Base-by-base conservation (phyloP, 2,329 filamentous ascomycete genomes). In the Dothideomycetes sp. region DNA sequence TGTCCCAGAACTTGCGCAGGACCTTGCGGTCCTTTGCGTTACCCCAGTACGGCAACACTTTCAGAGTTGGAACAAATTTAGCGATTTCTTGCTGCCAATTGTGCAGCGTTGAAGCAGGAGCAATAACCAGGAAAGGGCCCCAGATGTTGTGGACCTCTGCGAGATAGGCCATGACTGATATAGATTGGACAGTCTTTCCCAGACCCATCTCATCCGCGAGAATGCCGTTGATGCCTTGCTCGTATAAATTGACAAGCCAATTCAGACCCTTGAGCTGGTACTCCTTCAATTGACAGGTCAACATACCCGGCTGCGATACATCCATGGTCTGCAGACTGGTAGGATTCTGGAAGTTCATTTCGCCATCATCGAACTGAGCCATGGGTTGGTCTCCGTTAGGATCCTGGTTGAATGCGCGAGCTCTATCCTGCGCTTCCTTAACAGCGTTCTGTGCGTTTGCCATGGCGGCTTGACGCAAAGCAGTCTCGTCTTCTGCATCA, bases 341-440 rank as follows among this genome's bases (percentile, higher is more conserved):
- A 0, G 91, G 91, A 59, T 98, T 96, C 66, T 98, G 91, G 71
- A 98, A 98, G 67, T 98, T 98, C 83, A 98, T 85, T 65, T 98
- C 91, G 53, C 88, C 89, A 55, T 95, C 88, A 45, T 95, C 87
- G 50, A 91, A 83, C 61, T 83, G 78, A 44, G 76, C 77, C 55
- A 79, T 76, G 38, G 77, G 69, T 68, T 31, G 78, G 8, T 72
- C 71, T 17, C 31, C 32, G n/a, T 42, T 42, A 2, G 39, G 32
- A 46, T 52, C 50, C 39, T 86, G 80, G 65, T 96, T 94, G 72
- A 98, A 98, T 8, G 84, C 84, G 37, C 87, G 80, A 1, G 91
- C 91, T 61, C 91, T 88, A 60, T 87, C 80, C 61, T 95, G 86
- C 1, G 91, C 91, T 61, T 95, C 84, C 52, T 94, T 83, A 47